These are phyloP conservation scores for Diaporthe capsici DNA, from an alignment of 2,329 filamentous ascomycete species.

Conservation along the genomic window DNA sequence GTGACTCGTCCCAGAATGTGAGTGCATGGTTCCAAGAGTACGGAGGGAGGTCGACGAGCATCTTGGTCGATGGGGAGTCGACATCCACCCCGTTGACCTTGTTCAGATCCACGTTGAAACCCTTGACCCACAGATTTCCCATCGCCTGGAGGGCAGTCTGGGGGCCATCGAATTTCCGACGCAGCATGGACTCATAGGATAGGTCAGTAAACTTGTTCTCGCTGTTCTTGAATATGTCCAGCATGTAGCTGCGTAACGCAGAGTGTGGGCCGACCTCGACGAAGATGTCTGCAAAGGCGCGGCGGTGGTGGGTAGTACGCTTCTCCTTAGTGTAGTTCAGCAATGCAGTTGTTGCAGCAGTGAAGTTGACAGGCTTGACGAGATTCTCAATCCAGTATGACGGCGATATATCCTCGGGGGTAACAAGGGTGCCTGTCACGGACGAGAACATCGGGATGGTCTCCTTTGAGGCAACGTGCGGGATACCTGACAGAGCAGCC, in stretches of 20 bases:
- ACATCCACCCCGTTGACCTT: constrained; percentile 41
- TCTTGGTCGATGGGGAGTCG: background rate
- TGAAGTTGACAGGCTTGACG: constrained; percentile 26
- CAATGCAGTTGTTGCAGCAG: background rate
- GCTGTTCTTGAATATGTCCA: constrained; percentile 17
- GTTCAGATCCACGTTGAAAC: constrained; percentile 58
- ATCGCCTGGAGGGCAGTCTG: constrained; percentile 61
- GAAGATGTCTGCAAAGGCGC: constrained; percentile 32
- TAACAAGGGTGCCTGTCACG: background rate
- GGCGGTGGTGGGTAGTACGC: constrained; percentile 3
- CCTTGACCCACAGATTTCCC: constrained; percentile 61
- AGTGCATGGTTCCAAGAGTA: constrained; percentile 40
- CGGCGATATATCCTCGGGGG: background rate
- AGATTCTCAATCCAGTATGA: constrained; percentile 31
- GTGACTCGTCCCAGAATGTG: constrained; percentile 38
- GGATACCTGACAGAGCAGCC: constrained; percentile 24
- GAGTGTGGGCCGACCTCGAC: constrained; percentile 18
- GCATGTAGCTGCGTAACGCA: constrained; percentile 13
- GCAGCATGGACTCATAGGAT: constrained; percentile 59
- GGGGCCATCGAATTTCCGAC: constrained; percentile 66
- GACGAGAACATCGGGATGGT: constrained; percentile 32
- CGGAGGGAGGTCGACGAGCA: constrained; percentile 34
- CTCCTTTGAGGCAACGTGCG: background rate
- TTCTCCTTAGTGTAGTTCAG: background rate
- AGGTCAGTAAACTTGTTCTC: constrained; percentile 6